Evolutionary conservation across 2,329 filamentous ascomycete species (phyloP), one percentile per base, ranked within the genome.

Genomic region (Aspergillus pseudotamarii): DNA sequence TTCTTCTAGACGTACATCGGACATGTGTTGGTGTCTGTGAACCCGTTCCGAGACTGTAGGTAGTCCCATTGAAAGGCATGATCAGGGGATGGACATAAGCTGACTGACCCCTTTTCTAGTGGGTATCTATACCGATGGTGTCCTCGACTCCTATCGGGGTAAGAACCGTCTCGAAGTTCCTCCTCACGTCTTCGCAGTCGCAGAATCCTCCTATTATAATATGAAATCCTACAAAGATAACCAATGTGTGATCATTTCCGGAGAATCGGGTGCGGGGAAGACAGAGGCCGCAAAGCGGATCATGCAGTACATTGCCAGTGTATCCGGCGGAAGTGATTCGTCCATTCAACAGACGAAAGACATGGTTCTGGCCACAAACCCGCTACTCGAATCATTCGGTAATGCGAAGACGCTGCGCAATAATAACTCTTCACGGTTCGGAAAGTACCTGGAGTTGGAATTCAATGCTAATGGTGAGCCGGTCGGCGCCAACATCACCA

Each of bases 141-240:
- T 98, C 63, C 88, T 99, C 74, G 89, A 96, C 56, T 94, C 92
- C 75, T 99, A 99, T 84, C 91, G 89, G 81, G 94, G 94, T 71
- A 97, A 98, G 85, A 99, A 99, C 82, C 89, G 95, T 69, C 86
- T 99, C 69, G 95, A 99, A 81, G 85, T 88, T 82, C 91, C 93
- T 32, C 95, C 95, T 10, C 95, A 99, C 80, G 95, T 99, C 71
- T 99, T 97, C 78, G 94, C 93, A 65, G 95, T 99, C 74, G 95
- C 95, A 75, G 95, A 99, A 81, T 91, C 94, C 9, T 81, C 94
- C 60, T 99, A 99, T 84, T 98, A 98, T 83, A 98, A 99, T 83
- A 98, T 99, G 95, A 98, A 98, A 79, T 94, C 94, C 54, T 99
- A 99, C 85, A 93, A 93, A 75, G 95, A 98, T 72, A 98, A 98